Conservation (phyloP, 1,284 basidiomycete species). For the Marasmius tenuissimus region DNA sequence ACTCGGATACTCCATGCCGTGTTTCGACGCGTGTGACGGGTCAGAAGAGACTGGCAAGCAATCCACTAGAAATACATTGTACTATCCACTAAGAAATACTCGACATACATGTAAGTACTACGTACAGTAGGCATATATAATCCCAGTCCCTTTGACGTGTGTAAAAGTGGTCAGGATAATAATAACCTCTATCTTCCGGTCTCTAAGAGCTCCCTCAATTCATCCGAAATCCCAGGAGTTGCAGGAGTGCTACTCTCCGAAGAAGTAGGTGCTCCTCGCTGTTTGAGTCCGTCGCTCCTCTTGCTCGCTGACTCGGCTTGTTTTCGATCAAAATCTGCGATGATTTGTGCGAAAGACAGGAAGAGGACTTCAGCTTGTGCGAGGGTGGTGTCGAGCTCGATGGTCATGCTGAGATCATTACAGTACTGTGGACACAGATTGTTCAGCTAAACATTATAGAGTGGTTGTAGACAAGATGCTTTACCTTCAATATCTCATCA, state of each 20-base stretch:
- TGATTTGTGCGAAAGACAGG: conserved; percentile 80
- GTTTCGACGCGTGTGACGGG: too few species aligned
- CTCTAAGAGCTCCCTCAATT: conserved; percentile 54
- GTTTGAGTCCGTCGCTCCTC: conserved; percentile 26
- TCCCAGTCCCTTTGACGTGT: too few species aligned
- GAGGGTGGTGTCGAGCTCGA: conserved; percentile 89
- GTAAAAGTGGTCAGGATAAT: too few species aligned
- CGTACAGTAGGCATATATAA: too few species aligned
- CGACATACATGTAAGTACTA: too few species aligned
- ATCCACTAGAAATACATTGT: too few species aligned
- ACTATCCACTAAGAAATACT: too few species aligned
- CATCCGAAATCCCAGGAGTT: conserved; percentile 48
- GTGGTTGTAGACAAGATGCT: conserved; percentile 10
- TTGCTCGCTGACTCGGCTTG: conserved; percentile 48
- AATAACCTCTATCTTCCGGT: conserved; percentile 28
- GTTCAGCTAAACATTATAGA: conserved; percentile 8
- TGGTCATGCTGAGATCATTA: conserved; percentile 92
- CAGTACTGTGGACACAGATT: conserved; percentile 59
- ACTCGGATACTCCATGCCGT: not conserved
- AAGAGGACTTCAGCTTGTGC: conserved; percentile 94
- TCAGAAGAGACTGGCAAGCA: too few species aligned
- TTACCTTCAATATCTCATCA: conserved; percentile 84
- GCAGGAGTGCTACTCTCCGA: conserved; percentile 17
- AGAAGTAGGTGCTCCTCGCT: conserved; percentile 15
- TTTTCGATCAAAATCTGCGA: conserved; percentile 84